Conservation (phyloP, 2,329 filamentous ascomycete species). For the Fusarium newnesense region DNA sequence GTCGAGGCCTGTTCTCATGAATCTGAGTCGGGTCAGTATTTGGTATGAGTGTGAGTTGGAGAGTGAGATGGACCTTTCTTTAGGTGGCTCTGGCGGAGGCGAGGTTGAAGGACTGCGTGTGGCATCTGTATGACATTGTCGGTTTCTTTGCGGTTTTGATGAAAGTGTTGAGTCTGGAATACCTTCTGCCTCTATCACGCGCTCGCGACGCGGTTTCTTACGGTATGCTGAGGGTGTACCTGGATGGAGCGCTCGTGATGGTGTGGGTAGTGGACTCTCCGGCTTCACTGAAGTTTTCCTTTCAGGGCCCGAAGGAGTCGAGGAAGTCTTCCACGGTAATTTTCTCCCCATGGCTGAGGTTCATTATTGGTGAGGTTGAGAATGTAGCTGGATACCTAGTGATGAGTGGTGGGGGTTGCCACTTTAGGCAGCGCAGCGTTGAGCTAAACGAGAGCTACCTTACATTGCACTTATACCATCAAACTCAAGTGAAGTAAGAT, state of each 20-base stretch:
- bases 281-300: constrained; percentile 15
- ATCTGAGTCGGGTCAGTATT: constrained; percentile 49
- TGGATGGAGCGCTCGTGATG: constrained; percentile 7
- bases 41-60: not conserved
- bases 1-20: constrained; percentile 72
- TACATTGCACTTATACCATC: not conserved
- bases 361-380: constrained; percentile 11
- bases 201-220: constrained; percentile 35
- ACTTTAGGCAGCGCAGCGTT: constrained; percentile 12
- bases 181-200: constrained; percentile 41
- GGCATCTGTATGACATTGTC: constrained; percentile 26
- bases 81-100: constrained; percentile 60
- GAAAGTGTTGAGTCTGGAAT: not conserved
- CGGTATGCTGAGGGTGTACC: constrained; percentile 8
- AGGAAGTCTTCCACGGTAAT: constrained; percentile 60
- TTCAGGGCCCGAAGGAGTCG: constrained; percentile 6
- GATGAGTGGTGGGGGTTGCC: constrained; percentile 14
- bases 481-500: not conserved
- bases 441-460: constrained; percentile 4
- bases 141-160: not conserved
- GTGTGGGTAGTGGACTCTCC: constrained; percentile 8
- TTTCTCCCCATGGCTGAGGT: constrained; percentile 58
- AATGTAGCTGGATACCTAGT: not conserved
- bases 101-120: constrained; percentile 60
- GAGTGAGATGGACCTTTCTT: constrained; percentile 54